Base-by-base conservation (phyloP, 2,329 filamentous ascomycete genomes). In the Aspergillus pseudoviridinutans region DNA sequence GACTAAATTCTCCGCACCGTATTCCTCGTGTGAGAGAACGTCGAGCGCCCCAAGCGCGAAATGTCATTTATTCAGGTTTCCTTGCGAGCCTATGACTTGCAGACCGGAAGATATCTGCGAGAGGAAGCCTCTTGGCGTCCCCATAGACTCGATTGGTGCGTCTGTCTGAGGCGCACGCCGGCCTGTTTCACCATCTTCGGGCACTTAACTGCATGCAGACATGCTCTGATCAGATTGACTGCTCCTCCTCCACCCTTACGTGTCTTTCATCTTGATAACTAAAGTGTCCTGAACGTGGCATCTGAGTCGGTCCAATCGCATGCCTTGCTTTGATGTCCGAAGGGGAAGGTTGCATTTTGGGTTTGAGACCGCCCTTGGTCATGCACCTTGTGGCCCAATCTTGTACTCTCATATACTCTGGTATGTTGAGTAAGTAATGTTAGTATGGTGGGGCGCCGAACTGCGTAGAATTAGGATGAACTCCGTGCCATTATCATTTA, bases 151-250 rank as follows among this genome's bases (percentile, higher is more conserved):
- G 20, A 38, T 38, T 51, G 29, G 49, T 50, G n/a, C 44, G 22
- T 27, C 24, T 24, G 44, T 22, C 4, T 27, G 44, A 50, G 50
- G 51, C 47, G 29, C 47, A 35, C 51, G 56, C 52, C 62, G 64
- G 57, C 61, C 29, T 60, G 68, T 70, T 70, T 70, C 68, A 70
- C 58, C 54, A 56, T 58, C 51, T 41, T 63, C 66, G 67, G 66
- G 66, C 64, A 63, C 67, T 68, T 69, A 58, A 59, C 66, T 62
- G 25, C 49, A 60, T 66, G 29, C 46, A 64, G 66, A 17, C 20
- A 57, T 61, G 50, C 56, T 65, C 54, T 58, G 53, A 52, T 61
- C 28, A 12, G 28, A 7, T 44, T 17, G 9, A 22, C 41, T 44
- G 41, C 41, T 22, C 41, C 8, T 17, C 42, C n/a, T 20, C n/a